These are phyloP conservation scores for Fusarium austroafricanum DNA, from an alignment of 2,329 filamentous ascomycete species.

Conservation along the genomic window DNA sequence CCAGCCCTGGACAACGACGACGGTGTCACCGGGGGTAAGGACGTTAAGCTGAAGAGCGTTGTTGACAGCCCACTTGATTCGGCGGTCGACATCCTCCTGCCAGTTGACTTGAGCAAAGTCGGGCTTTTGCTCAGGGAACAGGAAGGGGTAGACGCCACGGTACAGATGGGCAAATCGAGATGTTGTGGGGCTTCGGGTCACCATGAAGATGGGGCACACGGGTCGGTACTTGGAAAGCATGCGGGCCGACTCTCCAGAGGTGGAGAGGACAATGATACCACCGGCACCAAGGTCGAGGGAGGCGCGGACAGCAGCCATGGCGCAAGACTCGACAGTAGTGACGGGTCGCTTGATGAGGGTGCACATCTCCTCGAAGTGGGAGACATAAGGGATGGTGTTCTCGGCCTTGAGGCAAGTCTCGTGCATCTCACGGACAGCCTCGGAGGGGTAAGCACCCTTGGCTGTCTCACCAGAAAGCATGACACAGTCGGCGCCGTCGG, in stretches of 20 bases:
- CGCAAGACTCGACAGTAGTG: conserved; percentile 90
- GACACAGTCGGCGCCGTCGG: conserved; percentile 98
- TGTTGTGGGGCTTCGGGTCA: conserved; percentile 86
- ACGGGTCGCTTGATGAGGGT: conserved; percentile 85
- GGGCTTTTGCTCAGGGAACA: conserved; percentile 92
- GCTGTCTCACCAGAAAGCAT: conserved; percentile 99
- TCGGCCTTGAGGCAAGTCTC: conserved; percentile 96
- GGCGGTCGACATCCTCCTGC: conserved; percentile 98
- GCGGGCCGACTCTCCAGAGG: conserved; percentile 93
- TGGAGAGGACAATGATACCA: conserved; percentile 95
- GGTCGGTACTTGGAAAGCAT: conserved; percentile 98
- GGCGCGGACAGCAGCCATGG: conserved; percentile 95
- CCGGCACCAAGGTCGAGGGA: conserved; percentile 96
- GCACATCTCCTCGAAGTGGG: conserved; percentile 95
- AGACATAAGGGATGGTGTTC: conserved; percentile 96
- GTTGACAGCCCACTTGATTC: conserved; percentile 96
- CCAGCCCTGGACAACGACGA: conserved; percentile 91
- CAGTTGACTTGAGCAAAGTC: conserved; percentile 93
- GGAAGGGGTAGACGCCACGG: conserved; percentile 97
- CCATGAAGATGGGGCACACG: conserved; percentile 99
- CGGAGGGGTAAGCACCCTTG: conserved; percentile 93
- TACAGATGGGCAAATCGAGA: conserved; percentile 94
- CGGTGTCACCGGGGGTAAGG: conserved; percentile 76
- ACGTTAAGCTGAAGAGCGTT: conserved; percentile 86
- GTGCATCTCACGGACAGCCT: conserved; percentile 98